Evolutionary conservation across 257 asterid genomes (phyloP), one percentile per base, ranked within the genome.

Genomic region (Solanum medicagineum): DNA sequence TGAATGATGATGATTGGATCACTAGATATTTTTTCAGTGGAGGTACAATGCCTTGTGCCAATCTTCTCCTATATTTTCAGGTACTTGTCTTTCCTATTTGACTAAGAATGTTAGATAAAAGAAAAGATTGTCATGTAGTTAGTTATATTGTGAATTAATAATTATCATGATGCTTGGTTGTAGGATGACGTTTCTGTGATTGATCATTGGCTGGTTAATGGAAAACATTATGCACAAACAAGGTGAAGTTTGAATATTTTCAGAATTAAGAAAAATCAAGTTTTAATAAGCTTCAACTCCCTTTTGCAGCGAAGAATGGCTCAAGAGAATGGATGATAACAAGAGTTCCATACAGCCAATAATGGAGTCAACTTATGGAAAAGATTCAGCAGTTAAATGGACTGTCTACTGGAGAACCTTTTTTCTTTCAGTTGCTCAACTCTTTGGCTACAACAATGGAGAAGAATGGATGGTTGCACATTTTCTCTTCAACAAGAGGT

Each of bases 391-490:
- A 7, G 89, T 93, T 57, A 96, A 96, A 85, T 96, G 99, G 99
- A 94, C 95, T 0, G 97, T 92, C 62, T 95, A 96, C 59, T 94
- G 99, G 98, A 90, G 98, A 86, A 95, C 99, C 5, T 96, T 96
- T 86, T 96, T 94, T 94, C 92, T 94, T 19, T 90, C 97, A 12
- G 97, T 94, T 81, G 99, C 98, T 10, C 97, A 96, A 85, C 87
- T 95, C 22, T 95, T 90, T 66, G 93, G 90, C 16, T 95, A 92
- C 93, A 92, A 91, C 84, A 84, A 94, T 83, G 98, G 99, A 80
- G 99, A 94, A 88, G 98, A 96, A 87, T 96, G 98, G 98, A 93
- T 96, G 98, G 95, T 95, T 40, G 89, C 92, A 2, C 97, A 91
- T 85, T 93, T 93, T 88, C 94, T 94, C 87, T 94, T 94, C 93